Evolutionary conservation across 306 rosid genomes (phyloP), one percentile per base, ranked within the genome.

Genomic region (Macrotyloma uniflorum): DNA sequence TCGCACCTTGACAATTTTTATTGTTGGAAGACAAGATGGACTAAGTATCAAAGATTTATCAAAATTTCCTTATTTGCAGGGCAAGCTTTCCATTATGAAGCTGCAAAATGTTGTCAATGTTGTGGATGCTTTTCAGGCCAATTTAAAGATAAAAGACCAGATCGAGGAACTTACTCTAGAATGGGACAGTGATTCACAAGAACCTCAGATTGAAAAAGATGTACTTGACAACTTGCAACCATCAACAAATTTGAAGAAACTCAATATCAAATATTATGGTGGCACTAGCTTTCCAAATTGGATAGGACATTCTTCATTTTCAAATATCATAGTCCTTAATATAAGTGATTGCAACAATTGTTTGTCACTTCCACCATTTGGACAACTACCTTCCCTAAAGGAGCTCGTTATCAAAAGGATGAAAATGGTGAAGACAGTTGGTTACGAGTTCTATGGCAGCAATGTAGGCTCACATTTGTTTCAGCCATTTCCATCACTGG

Each of bases 251-350:
- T 67, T 67, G 45, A 24, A n/a, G 54, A 67, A 42, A 67, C 72
- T 67, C 22, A 24, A 0, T 19, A 43, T 67, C 22, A 67, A 49
- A 67, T 67, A 6, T 15, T 67, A 67, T 14, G 55, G 55, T 67
- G 53, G 72, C 22, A 23, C 14, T 14, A 11, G 7, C 36, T 67
- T 67, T 43, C 36, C 72, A 67, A 43, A 67, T 45, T 67, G 73
- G 73, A 43, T 67, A 3, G 73, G 54, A 13, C 24, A 67, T 67
- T 67, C 53, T 42, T 67, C 72, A 67, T 67, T 13, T 42, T 67
- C 72, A 22, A 67, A 42, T 20, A 42, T 67, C 36, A 42, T 1
- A 42, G 35, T 67, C 38, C 22, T 67, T 13, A 9, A 5, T 8
- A 23, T 67, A 20, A 67, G 54, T 67, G 72, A 67, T 12, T 67